Base-by-base conservation (phyloP, 2,329 filamentous ascomycete genomes). In the Ophiosphaerella korrae region DNA sequence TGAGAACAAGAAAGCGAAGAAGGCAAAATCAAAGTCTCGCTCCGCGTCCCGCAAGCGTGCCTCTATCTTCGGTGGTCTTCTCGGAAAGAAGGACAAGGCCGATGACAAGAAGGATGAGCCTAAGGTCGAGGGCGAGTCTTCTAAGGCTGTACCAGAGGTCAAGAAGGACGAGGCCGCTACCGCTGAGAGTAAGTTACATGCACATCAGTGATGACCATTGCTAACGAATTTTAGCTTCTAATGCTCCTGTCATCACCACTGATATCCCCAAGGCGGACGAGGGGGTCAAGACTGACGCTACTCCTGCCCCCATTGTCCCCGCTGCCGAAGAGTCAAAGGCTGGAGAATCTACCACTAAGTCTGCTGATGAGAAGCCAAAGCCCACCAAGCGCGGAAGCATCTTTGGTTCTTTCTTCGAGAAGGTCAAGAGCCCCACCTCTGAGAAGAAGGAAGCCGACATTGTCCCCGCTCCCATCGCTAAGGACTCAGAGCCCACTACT, bases 351-450 rank as follows among this genome's bases (percentile, higher is more conserved):
- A 47, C 55, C 11, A 65, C 60, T 18, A 63, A 68, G 57, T 65
- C 67, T 58, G 77, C 74, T 37, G 67, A 73, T 41, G 64, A 70
- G 55, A 74, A 74, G 64, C 73, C 81, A 63, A 92, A 90, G 85
- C 74, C 75, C 41, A 82, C 84, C 76, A 96, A 95, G 89, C 89
- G 91, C 75, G 86, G 86, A 76, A 94, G 90, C 61, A 87, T 92
- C 68, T 95, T 95, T 77, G 85, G 85, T 66, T 87, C 85, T 68
- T 86, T 90, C 72, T 83, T 82, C 76, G 88, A 90, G 63, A 76
- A 76, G 71, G 68, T 80, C 49, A 77, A 76, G 70, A 78, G 75
- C 70, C 78, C 78, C 9, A 74, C 72, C 32, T 71, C 70, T 55
- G 78, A 81, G 83, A 93, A 93, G 82, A 87, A 88, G 74, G 87